Evolutionary conservation across 2,329 filamentous ascomycete genomes (phyloP).

Genomic region (Emergomyces orientalis): DNA sequence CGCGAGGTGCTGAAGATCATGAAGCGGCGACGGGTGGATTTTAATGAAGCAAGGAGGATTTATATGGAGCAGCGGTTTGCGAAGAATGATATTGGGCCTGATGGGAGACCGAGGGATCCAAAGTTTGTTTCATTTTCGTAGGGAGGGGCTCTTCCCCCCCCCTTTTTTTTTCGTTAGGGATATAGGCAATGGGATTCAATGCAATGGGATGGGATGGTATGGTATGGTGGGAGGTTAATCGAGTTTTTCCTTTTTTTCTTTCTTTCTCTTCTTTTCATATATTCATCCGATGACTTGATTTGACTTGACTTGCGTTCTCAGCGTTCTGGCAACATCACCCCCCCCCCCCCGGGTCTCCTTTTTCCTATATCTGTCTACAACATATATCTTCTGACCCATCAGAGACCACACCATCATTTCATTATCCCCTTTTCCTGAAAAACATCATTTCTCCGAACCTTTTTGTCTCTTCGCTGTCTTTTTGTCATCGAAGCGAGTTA

Average conservation of each 20-base stretch:
- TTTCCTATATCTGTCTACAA: not conserved
- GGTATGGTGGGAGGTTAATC: not conserved
- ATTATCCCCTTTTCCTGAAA: not conserved
- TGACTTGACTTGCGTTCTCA: not conserved
- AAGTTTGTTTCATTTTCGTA: conserved; percentile 91
- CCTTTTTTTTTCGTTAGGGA: not conserved
- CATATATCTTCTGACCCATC: not conserved
- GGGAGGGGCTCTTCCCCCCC: conserved; percentile 24
- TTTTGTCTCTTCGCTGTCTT: not conserved
- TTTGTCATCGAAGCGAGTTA: not conserved
- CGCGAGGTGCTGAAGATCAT: conserved; percentile 79
- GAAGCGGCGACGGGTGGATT: conserved; percentile 70
- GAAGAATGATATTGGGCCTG: conserved; percentile 77
- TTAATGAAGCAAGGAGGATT: conserved; percentile 81
- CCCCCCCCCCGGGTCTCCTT: too few species aligned
- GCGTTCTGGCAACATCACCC: not conserved
- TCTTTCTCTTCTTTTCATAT: conserved; percentile 7
- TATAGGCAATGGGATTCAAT: conserved; percentile 1
- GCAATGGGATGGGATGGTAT: not conserved
- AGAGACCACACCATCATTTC: not conserved
- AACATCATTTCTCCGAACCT: not conserved
- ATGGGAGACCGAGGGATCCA: conserved; percentile 79
- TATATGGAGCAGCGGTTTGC: conserved; percentile 81
- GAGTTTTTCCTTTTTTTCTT: conserved; percentile 4
- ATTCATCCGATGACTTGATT: not conserved